Conservation (phyloP, 2,329 filamentous ascomycete species). For the Trichoderma breve region DNA sequence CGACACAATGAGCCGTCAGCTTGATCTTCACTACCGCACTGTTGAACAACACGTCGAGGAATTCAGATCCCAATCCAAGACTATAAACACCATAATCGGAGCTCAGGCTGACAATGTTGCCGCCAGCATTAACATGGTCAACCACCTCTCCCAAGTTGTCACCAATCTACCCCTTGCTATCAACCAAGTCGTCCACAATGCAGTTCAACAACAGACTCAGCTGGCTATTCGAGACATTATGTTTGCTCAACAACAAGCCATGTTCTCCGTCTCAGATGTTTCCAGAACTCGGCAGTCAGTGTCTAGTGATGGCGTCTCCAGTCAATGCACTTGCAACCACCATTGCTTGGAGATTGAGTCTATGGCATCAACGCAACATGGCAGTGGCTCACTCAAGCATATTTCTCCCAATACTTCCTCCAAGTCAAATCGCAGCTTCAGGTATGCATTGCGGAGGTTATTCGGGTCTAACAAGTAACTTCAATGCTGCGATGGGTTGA, state of each 20-base stretch:
- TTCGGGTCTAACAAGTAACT: neutral
- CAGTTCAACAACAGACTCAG: conserved; percentile 27
- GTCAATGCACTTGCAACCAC: neutral
- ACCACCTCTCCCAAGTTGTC: conserved; percentile 28
- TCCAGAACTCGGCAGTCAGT: neutral
- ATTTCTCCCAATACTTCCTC: neutral
- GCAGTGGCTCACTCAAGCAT: neutral
- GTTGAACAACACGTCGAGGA: conserved; percentile 25
- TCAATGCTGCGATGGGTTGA: neutral
- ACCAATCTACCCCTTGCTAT: conserved; percentile 29
- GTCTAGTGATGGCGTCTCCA: neutral
- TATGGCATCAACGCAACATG: neutral
- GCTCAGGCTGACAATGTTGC: conserved; percentile 28
- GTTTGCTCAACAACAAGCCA: conserved; percentile 26
- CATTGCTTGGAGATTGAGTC: conserved; percentile 5
- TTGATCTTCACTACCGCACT: conserved; percentile 28
- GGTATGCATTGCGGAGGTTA: neutral
- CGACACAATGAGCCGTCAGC: conserved; percentile 27
- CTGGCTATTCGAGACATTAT: conserved; percentile 25
- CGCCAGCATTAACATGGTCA: conserved; percentile 23
- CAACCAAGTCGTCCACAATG: conserved; percentile 27
- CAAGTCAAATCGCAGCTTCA: neutral
- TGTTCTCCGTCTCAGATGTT: conserved; percentile 10
- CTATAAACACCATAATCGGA: conserved; percentile 26
- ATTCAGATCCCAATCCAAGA: conserved; percentile 21